Conservation (phyloP, 768 basidiomycete genomes). For the Phlegmacium glaucopus region DNA sequence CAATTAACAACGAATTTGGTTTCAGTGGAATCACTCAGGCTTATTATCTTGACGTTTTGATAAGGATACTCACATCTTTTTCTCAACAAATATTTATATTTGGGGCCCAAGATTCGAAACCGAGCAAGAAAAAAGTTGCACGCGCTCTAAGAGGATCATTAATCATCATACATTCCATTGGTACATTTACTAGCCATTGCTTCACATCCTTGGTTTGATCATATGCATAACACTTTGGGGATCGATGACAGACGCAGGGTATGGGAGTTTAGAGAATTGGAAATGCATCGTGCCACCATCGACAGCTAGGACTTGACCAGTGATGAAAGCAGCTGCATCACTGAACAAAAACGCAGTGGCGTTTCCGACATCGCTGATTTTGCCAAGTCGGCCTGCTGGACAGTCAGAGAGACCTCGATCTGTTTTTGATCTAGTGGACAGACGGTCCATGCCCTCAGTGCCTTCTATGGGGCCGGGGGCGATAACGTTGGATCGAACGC, state of each 20-base stretch:
- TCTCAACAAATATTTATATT: too few relatives aligned
- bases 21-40: too few relatives aligned
- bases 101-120: too few relatives aligned
- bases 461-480: slow-evolving; percentile 78
- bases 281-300: slow-evolving; percentile 65
- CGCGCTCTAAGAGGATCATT: neutral
- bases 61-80: too few relatives aligned
- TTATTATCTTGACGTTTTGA: too few relatives aligned
- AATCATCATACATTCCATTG: too few relatives aligned
- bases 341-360: slow-evolving; percentile 81
- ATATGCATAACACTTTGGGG: slow-evolving; percentile 46
- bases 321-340: slow-evolving; percentile 71
- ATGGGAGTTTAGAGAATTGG: slow-evolving; percentile 46
- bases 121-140: too few relatives aligned
- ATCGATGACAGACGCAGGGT: slow-evolving; percentile 62
- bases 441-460: slow-evolving; percentile 74
- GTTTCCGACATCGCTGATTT: slow-evolving; percentile 64
- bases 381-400: slow-evolving; percentile 51
- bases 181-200: too few relatives aligned
- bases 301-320: slow-evolving; percentile 70
- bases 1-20: too few relatives aligned
- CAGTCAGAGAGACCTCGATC: slow-evolving; percentile 8
- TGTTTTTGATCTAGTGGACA: slow-evolving; percentile 30
- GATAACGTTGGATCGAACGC: slow-evolving; percentile 88
- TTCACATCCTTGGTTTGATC: slow-evolving; percentile 48